These are phyloP conservation scores for Penicillium vulpinum DNA, from an alignment of 2,329 filamentous ascomycete genomes.

Conservation along the genomic window DNA sequence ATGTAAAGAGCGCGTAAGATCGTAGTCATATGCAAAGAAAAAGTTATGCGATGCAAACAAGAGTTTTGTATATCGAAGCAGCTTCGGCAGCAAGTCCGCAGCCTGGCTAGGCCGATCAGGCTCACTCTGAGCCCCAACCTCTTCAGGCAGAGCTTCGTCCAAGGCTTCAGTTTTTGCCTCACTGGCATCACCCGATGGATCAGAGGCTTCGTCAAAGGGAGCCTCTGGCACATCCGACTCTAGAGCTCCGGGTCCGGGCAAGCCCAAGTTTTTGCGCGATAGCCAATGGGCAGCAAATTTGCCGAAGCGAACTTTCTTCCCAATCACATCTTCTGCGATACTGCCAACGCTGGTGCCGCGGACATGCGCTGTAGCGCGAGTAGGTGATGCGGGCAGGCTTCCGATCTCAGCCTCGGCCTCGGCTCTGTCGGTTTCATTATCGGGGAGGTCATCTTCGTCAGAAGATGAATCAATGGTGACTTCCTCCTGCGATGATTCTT, in stretches of 20 bases:
- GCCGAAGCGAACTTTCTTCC: slow-evolving; percentile 78
- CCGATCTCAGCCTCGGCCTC: slow-evolving; percentile 30
- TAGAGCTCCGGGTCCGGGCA: slow-evolving; percentile 70
- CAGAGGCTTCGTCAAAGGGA: slow-evolving; percentile 27
- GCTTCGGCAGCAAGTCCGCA: slow-evolving; percentile 71
- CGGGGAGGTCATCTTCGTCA: slow-evolving; percentile 28
- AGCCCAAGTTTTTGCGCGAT: slow-evolving; percentile 76
- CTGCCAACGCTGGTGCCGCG: slow-evolving; percentile 50
- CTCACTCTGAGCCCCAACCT: slow-evolving; percentile 8
- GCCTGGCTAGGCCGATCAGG: slow-evolving; percentile 37
- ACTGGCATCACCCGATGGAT: slow-evolving; percentile 4
- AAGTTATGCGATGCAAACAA: slow-evolving; percentile 85
- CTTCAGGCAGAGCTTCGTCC: slow-evolving; percentile 7
- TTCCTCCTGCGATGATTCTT: slow-evolving; percentile 44
- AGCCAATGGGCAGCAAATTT: slow-evolving; percentile 92
- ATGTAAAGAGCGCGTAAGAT: slow-evolving; percentile 71
- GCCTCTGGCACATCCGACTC: slow-evolving; percentile 44
- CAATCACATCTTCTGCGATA: slow-evolving; percentile 86
- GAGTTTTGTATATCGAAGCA: slow-evolving; percentile 79
- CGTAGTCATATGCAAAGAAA: slow-evolving; percentile 92
- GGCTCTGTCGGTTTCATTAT: slow-evolving; percentile 30
- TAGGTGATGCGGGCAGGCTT: slow-evolving; percentile 30
- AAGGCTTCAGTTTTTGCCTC: slow-evolving; percentile 12
- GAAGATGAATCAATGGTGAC: slow-evolving; percentile 34
- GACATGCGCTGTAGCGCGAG: slow-evolving; percentile 23